A percentile compares a stretch with the other conserved stretches of the same genome.
phyloP scores from a whole-genome alignment of 1,284 basidiomycete genomes.

The Chiua sp. region DNA sequence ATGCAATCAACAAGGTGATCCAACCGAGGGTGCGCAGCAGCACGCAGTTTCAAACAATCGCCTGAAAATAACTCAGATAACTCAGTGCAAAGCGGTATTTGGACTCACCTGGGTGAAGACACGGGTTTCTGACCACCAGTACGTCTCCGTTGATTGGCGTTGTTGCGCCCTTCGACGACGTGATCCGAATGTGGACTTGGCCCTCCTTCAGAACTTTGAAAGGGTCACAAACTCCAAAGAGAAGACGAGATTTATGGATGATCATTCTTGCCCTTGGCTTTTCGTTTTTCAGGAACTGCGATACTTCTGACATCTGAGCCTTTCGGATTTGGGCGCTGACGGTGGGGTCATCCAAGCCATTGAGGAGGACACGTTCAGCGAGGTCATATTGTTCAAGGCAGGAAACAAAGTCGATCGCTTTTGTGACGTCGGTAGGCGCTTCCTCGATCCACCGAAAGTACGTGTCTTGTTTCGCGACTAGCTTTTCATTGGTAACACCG shows the following conservation, averaged over 20 bases:
- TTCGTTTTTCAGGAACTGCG: slow-evolving; percentile 57
- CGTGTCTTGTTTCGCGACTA: slow-evolving; percentile 58
- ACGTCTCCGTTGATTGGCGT: slow-evolving; percentile 65
- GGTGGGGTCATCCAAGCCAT: slow-evolving; percentile 53
- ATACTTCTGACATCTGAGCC: slow-evolving; percentile 54
- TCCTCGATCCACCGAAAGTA: slow-evolving; percentile 62
- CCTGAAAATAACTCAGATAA: slow-evolving; percentile 39
- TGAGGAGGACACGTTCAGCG: slow-evolving; percentile 57
- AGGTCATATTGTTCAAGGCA: slow-evolving; percentile 51
- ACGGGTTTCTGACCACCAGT: slow-evolving; percentile 68
- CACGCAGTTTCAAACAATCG: slow-evolving; percentile 66
- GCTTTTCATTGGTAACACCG: slow-evolving; percentile 57
- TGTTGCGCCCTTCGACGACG: slow-evolving; percentile 52
- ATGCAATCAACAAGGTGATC: slow-evolving; percentile 66
- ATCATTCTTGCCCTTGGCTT: slow-evolving; percentile 62
- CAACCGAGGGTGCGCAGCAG: slow-evolving; percentile 53
- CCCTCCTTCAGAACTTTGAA: slow-evolving; percentile 64
- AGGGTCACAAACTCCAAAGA: slow-evolving; percentile 72
- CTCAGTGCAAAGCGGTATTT: background rate
- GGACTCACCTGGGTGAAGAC: slow-evolving; percentile 63
- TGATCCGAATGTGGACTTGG: slow-evolving; percentile 64
- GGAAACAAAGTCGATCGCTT: slow-evolving; percentile 60
- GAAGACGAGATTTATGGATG: slow-evolving; percentile 60
- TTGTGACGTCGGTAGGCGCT: slow-evolving; percentile 49
- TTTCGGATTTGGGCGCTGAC: slow-evolving; percentile 47